These are phyloP conservation scores for Centaurea solstitialis DNA, from an alignment of 129 eudicot genomes.

Conservation along the genomic window DNA sequence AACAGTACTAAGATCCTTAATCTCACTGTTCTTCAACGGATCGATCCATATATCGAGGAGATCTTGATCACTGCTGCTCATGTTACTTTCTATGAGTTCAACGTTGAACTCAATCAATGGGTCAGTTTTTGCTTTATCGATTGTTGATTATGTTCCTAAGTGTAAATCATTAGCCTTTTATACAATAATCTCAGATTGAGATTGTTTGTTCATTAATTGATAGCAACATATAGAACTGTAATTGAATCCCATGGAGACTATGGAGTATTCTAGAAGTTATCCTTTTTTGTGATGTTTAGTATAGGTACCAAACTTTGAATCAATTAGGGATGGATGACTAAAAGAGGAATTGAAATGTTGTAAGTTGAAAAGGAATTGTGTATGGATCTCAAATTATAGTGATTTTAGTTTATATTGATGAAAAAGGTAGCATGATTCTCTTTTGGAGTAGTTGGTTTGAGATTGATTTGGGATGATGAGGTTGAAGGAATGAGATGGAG, in stretches of 20 bases:
- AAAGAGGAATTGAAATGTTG: not conserved
- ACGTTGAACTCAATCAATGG: conserved; percentile 78
- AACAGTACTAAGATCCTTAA: conserved; percentile 72
- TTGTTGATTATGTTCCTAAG: conserved; percentile 2
- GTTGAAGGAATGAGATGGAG: not conserved
- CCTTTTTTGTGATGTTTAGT: not conserved
- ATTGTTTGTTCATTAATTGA: not conserved
- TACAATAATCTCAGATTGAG: not conserved
- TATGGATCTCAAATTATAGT: not conserved
- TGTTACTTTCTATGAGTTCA: conserved; percentile 78
- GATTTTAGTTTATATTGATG: not conserved
- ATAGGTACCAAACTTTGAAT: not conserved
- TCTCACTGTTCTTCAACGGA: conserved; percentile 80
- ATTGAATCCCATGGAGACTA: too few species aligned
- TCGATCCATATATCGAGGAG: conserved; percentile 80
- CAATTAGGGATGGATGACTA: not conserved
- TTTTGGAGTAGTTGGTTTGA: not conserved
- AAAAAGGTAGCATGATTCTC: not conserved
- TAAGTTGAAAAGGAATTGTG: not conserved
- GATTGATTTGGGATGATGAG: not conserved
- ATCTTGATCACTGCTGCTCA: conserved; percentile 88
- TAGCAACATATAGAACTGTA: too few species aligned
- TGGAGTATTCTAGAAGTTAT: conserved; percentile 14
- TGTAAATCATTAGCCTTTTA: not conserved
- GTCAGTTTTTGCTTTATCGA: conserved; percentile 16